Evolutionary conservation across 2,329 filamentous ascomycete species (phyloP).

Genomic region (Aspergillus sp.): DNA sequence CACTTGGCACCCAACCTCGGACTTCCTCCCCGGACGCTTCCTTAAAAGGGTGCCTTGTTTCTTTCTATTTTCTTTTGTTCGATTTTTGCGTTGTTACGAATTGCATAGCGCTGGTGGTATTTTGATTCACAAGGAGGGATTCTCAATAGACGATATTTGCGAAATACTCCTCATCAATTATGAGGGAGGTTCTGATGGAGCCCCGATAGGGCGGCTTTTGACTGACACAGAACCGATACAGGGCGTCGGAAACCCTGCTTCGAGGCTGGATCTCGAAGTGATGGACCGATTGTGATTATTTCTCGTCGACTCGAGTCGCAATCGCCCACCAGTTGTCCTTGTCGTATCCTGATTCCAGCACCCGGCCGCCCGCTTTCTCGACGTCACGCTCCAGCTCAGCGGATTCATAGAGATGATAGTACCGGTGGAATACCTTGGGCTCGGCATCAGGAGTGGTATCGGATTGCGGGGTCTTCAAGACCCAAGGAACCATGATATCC

Average conservation of each 20-base stretch:
- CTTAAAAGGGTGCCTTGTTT: slow-evolving; percentile 30
- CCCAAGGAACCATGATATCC: slow-evolving; percentile 96
- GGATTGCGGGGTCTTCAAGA: slow-evolving; percentile 59
- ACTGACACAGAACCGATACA: slow-evolving; percentile 17
- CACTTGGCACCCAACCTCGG: slow-evolving; percentile 38
- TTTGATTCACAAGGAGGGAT: slow-evolving; percentile 37
- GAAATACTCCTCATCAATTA: slow-evolving; percentile 18
- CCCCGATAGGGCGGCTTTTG: slow-evolving; percentile 8
- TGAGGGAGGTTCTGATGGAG: background rate
- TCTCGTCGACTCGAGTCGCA: slow-evolving; percentile 44
- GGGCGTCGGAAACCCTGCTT: slow-evolving; percentile 18
- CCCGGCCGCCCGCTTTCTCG: slow-evolving; percentile 70
- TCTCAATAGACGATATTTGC: slow-evolving; percentile 36
- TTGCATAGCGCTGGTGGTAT: slow-evolving; percentile 46
- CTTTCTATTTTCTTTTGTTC: slow-evolving; percentile 18
- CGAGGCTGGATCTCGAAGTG: slow-evolving; percentile 39
- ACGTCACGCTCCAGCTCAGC: slow-evolving; percentile 87
- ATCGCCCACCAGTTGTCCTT: slow-evolving; percentile 99
- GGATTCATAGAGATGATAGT: slow-evolving; percentile 89
- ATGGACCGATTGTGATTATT: slow-evolving; percentile 23
- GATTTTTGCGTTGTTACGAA: slow-evolving; percentile 35
- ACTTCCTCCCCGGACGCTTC: slow-evolving; percentile 42
- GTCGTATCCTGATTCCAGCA: slow-evolving; percentile 86
- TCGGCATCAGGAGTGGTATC: slow-evolving; percentile 48
- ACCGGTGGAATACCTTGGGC: slow-evolving; percentile 70